These are phyloP conservation scores for Begonia masoniana DNA, from an alignment of 306 rosid genomes.

Conservation along the genomic window DNA sequence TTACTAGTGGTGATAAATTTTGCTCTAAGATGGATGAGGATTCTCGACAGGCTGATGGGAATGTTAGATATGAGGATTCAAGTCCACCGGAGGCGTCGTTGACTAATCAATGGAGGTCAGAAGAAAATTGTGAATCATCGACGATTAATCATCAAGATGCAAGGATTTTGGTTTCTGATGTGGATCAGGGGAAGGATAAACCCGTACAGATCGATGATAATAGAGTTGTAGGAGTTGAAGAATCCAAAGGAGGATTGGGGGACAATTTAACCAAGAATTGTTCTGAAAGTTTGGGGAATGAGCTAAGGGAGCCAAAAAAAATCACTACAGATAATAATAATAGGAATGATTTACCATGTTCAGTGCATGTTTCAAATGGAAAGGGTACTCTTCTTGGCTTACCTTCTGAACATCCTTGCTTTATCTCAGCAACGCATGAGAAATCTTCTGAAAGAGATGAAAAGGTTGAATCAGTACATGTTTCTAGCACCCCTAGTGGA, in stretches of 20 bases:
- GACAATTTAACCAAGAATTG: conserved; percentile 7
- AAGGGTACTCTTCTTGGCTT: conserved; percentile 33
- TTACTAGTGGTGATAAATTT: conserved; percentile 35
- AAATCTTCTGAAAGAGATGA: conserved; percentile 6
- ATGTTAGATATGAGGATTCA: conserved; percentile 27
- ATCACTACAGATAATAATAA: conserved; percentile 21
- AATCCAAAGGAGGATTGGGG: too few relatives aligned
- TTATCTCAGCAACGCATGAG: conserved; percentile 15
- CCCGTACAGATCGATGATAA: conserved; percentile 7
- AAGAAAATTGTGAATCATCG: conserved; percentile 1
- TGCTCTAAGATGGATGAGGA: conserved; percentile 47
- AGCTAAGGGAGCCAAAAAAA: conserved; percentile 16
- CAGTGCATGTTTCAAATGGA: conserved; percentile 27
- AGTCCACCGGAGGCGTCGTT: conserved; percentile 24
- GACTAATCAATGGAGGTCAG: conserved; percentile 9
- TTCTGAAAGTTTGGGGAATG: conserved; percentile 14
- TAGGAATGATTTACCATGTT: conserved; percentile 16
- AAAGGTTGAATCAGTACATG: too few relatives aligned
- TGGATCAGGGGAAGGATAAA: conserved; percentile 19
- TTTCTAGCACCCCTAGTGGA: neutral
- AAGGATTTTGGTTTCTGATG: conserved; percentile 14
- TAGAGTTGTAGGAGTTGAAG: conserved; percentile 1
- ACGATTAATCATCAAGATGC: too few relatives aligned
- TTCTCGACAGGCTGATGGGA: conserved; percentile 19
- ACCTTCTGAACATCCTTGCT: conserved; percentile 22